Percentiles rank a stretch among this genome's conserved stretches.
These are phyloP conservation scores for Allantophomopsis cytisporea DNA, from an alignment of 2,329 filamentous ascomycete genomes.

Conservation along the genomic window DNA sequence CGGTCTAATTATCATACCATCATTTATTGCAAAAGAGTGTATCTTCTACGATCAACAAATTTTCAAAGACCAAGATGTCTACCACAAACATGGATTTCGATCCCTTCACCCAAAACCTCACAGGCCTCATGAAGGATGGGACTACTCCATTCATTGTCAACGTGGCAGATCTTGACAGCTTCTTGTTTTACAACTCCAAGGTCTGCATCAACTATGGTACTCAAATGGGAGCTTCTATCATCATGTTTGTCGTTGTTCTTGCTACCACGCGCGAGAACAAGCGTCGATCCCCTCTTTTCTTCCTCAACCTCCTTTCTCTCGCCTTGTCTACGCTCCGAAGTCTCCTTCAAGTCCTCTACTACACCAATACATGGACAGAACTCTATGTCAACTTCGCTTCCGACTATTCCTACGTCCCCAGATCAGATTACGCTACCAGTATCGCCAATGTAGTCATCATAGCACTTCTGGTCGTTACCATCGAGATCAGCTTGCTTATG, in stretches of 20 bases:
- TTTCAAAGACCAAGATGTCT: slow-evolving; percentile 6
- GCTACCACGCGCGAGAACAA: slow-evolving; percentile 45
- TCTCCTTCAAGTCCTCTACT: slow-evolving; percentile 32
- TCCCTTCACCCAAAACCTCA: slow-evolving; percentile 35
- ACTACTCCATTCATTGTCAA: slow-evolving; percentile 21
- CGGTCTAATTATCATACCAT: too few relatives aligned
- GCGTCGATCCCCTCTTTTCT: slow-evolving; percentile 41
- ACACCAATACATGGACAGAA: slow-evolving; percentile 33
- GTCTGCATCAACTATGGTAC: slow-evolving; percentile 41
- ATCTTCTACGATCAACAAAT: too few relatives aligned
- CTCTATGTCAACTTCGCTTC: slow-evolving; percentile 32
- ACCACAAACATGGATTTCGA: slow-evolving; percentile 23
- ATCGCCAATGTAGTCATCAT: slow-evolving; percentile 33
- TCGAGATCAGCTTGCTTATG: slow-evolving; percentile 45
- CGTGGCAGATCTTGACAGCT: slow-evolving; percentile 28
- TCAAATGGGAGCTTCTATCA: slow-evolving; percentile 44
- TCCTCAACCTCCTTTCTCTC: slow-evolving; percentile 43
- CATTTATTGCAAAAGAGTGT: too few relatives aligned
- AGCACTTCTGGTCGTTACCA: slow-evolving; percentile 35
- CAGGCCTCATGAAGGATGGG: slow-evolving; percentile 28
- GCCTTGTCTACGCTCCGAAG: slow-evolving; percentile 36
- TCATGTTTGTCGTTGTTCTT: slow-evolving; percentile 41
- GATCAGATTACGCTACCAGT: slow-evolving; percentile 27
- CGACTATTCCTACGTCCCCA: slow-evolving; percentile 29
- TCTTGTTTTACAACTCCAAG: slow-evolving; percentile 29